Conservation (phyloP, 306 rosid species). For the Leucaena leucocephala region DNA sequence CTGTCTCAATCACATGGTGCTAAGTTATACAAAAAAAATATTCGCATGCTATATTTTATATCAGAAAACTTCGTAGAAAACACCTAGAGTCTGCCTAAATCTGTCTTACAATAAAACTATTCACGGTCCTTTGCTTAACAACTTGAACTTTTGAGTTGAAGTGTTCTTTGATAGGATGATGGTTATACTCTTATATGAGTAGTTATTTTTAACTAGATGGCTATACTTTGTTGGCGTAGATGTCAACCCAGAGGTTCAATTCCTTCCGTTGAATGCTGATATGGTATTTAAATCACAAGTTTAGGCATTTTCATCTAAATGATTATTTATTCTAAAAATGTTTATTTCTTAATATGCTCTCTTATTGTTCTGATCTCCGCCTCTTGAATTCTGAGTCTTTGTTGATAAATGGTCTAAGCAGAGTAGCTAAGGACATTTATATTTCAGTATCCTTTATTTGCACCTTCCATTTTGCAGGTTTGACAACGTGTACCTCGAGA, state of each 20-base stretch:
- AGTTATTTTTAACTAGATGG: background rate
- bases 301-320: background rate
- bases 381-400: background rate
- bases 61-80: background rate
- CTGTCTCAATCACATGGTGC: background rate
- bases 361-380: background rate
- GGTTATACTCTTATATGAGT: background rate
- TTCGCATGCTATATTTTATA: background rate
- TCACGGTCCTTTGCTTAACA: background rate
- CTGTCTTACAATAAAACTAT: background rate
- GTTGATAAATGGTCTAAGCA: background rate
- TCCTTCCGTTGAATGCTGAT: background rate
- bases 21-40: background rate
- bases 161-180: background rate
- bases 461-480: constrained; percentile 59
- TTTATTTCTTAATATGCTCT: background rate
- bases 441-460: constrained; percentile 15
- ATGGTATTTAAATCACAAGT: background rate
- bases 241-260: background rate
- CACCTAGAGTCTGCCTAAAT: background rate
- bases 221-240: background rate
- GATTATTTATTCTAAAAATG: background rate
- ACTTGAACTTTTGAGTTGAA: background rate
- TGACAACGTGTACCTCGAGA: constrained; percentile 72
- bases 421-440: background rate